Percentiles rank a stretch among this genome's conserved stretches.
phyloP scores from a whole-genome alignment of 108 stramenopile genomes.

The Bacterosira constricta region DNA sequence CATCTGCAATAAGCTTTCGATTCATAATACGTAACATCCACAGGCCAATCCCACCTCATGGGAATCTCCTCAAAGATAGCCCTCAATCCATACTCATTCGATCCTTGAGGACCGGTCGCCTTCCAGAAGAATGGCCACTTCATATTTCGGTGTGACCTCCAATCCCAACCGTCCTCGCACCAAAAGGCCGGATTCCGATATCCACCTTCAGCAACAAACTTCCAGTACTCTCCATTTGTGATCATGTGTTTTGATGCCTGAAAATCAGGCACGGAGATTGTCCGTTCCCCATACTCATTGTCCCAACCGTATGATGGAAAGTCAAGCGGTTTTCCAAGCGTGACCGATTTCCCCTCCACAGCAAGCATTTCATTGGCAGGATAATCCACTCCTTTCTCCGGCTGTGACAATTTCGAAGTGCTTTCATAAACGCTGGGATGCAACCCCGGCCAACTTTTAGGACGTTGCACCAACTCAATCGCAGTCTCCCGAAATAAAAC shows the following conservation, averaged over 20 bases:
- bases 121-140: slow-evolving; percentile 96
- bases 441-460: slow-evolving; percentile 78
- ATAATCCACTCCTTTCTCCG: slow-evolving; percentile 64
- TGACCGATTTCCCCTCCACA: slow-evolving; percentile 55
- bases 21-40: slow-evolving; percentile 95
- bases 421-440: slow-evolving; percentile 63
- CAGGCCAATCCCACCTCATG: slow-evolving; percentile 95
- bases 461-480: slow-evolving; percentile 76
- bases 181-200: slow-evolving; percentile 81
- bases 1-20: slow-evolving; percentile 91
- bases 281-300: slow-evolving; percentile 93
- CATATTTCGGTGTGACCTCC: slow-evolving; percentile 89
- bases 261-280: slow-evolving; percentile 80
- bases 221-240: slow-evolving; percentile 93
- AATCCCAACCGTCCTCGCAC: slow-evolving; percentile 94
- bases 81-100: slow-evolving; percentile 87
- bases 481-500: slow-evolving; percentile 93
- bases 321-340: slow-evolving; percentile 86
- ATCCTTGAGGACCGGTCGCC: slow-evolving; percentile 80
- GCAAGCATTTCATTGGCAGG: slow-evolving; percentile 73
- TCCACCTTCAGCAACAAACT: slow-evolving; percentile 93
- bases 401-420: slow-evolving; percentile 44
- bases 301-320: slow-evolving; percentile 96
- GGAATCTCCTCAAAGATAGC: slow-evolving; percentile 86
- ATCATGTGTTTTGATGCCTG: slow-evolving; percentile 86